Evolutionary conservation across 108 stramenopile genomes (phyloP), one percentile per base, ranked within the genome.

Genomic region (Fragilaria crotonensis): DNA sequence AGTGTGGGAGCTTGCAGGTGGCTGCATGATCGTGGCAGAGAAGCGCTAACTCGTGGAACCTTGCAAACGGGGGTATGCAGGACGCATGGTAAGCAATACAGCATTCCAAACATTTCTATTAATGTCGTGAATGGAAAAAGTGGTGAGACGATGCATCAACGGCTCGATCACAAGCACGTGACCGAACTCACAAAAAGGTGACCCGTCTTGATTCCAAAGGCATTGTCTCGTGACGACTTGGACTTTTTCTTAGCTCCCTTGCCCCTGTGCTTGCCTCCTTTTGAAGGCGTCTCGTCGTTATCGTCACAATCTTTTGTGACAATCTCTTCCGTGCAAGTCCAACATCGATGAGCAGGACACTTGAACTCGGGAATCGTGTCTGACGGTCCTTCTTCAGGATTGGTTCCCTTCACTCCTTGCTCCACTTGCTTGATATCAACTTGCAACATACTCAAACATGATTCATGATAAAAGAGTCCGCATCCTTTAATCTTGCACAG

Each of bases 311-410:
- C 62, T 58, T 63, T 30, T 29, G 63, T 33, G 14, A 54, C 49
- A 52, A 60, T 60, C 25, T 70, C 66, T 30, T 60, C 69, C 55
- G 77, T 63, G 56, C 95, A 96, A 11, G 89, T 90, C 90, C 93
- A 93, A 68, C 95, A 96, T 5, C 48, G n/a, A 62, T 96, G 95
- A 44, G 85, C 84, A 25, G 88, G 90, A 64, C 95, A 96, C n/a
- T 47, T 65, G 59, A 96, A 96, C 51, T 64, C 30, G 19, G 33
- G 36, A 17, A 28, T 30, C 2, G 60, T 33, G 5, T 29, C 26
- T 17, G 11, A 25, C 33, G 21, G 22, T 44, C 19, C 57, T n/a
- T n/a, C n/a, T n/a, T n/a, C n/a, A n/a, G 30, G 61, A 53, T 2
- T 20, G 44, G 18, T 54, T 11, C 52, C 36, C 14, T 41, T 41